These are phyloP conservation scores for Amanita rimosa DNA, from an alignment of 768 basidiomycete genomes.

Conservation along the genomic window DNA sequence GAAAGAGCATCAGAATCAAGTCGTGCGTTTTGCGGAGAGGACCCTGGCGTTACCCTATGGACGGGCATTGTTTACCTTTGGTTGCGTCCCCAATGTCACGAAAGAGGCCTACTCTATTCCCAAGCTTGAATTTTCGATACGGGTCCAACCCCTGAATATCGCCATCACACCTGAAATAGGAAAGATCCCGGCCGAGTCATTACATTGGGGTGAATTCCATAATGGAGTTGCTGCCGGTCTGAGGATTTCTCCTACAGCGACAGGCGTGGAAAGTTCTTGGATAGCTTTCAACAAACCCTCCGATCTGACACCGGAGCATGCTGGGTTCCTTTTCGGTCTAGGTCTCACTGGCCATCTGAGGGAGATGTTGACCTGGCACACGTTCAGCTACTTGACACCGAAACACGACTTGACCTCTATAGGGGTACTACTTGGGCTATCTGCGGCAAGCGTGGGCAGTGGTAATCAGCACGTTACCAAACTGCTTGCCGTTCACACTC, in stretches of 20 bases:
- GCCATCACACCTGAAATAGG: constrained; percentile 55
- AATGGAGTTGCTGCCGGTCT: constrained; percentile 92
- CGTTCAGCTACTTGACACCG: constrained; percentile 88
- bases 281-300: constrained; percentile 92
- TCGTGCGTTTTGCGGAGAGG: constrained; percentile 71
- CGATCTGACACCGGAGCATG: constrained; percentile 86
- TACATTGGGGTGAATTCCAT: constrained; percentile 95
- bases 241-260: constrained; percentile 65
- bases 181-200: constrained; percentile 61
- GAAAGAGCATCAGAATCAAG: constrained; percentile 76
- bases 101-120: constrained; percentile 73
- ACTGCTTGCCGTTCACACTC: constrained; percentile 85
- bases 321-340: constrained; percentile 90
- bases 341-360: constrained; percentile 88
- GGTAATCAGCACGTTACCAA: constrained; percentile 84
- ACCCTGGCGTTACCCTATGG: constrained; percentile 89
- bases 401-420: constrained; percentile 95
- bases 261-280: constrained; percentile 85
- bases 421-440: constrained; percentile 85
- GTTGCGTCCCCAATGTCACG: constrained; percentile 63
- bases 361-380: constrained; percentile 89
- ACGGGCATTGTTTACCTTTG: constrained; percentile 86
- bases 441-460: constrained; percentile 81
- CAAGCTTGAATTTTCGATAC: constrained; percentile 66
- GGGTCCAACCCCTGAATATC: constrained; percentile 63